Conservation (phyloP, 1,284 basidiomycete species). For the Chalciporus piperatoides region DNA sequence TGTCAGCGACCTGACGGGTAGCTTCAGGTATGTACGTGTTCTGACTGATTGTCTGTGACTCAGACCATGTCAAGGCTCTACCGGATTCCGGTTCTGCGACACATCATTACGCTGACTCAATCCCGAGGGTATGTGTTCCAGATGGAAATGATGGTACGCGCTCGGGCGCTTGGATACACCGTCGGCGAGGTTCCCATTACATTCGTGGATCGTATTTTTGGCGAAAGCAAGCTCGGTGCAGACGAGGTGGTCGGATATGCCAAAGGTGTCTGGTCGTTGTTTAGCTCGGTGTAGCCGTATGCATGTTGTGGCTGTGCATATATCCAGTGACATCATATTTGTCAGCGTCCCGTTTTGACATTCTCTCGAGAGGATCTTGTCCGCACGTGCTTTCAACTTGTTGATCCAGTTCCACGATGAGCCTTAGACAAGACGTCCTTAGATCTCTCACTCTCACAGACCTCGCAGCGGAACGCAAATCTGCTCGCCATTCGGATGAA, state of each 20-base stretch:
- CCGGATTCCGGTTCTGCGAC: conserved; percentile 67
- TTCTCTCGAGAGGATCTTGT: neutral
- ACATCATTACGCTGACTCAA: conserved; percentile 79
- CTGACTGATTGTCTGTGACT: neutral
- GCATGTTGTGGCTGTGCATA: conserved; percentile 4
- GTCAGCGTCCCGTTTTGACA: conserved; percentile 13
- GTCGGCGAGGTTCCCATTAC: conserved; percentile 92
- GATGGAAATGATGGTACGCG: conserved; percentile 96
- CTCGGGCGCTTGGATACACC: conserved; percentile 74
- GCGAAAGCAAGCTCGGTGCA: conserved; percentile 87
- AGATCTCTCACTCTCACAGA: conserved; percentile 46
- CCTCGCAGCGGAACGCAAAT: conserved; percentile 18
- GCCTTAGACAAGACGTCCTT: conserved; percentile 70
- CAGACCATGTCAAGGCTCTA: conserved; percentile 60
- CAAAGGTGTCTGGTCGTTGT: conserved; percentile 81
- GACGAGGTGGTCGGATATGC: conserved; percentile 88
- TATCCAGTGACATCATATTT: conserved; percentile 20
- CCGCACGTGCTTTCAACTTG: neutral
- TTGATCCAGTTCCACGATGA: conserved; percentile 45
- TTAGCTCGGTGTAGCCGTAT: conserved; percentile 56
- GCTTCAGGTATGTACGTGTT: conserved; percentile 62
- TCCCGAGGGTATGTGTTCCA: conserved; percentile 94
- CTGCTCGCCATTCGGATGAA: conserved; percentile 34
- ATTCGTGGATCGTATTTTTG: conserved; percentile 90
- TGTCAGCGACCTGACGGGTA: conserved; percentile 84